Base-by-base conservation (phyloP, 2,329 filamentous ascomycete species). In the Xylaria sp. region DNA sequence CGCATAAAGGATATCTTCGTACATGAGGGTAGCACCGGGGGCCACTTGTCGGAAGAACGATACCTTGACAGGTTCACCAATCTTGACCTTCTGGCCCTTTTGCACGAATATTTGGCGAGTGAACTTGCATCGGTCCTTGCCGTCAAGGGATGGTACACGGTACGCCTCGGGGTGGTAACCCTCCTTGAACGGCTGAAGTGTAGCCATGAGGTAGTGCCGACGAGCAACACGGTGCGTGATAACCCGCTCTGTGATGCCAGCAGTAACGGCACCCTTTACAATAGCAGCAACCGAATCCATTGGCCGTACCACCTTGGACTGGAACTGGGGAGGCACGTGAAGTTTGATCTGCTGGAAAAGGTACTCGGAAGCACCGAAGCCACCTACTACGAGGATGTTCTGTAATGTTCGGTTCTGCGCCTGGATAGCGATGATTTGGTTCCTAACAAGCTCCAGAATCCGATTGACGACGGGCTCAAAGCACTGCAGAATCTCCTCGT, bases 321-420 rank as follows among this genome's bases (percentile, higher is more conserved):
- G 95, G 85, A 97, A 99, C 79, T 98, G 96, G 10, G 96, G 96
- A 42, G 96, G 96, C 1, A 99, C 96, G 78, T 98, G 96, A 51
- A 98, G 90, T 82, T 97, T 97, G 85, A 99, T 98, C 81, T 99
- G 96, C 81, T 98, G 95, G 89, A 98, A 99, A 67, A 99, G 90
- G 79, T 98, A 98, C 81, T 99, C 96, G 7, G 95, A 98, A 33
- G 95, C 96, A 83, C 96, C 96, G 78, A 99, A 99, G 73, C 96
- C 96, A 85, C 96, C 96, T 10, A 99, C 96, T 7, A 99, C 94
- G 68, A 99, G 85, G 61, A 99, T 96, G 78, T 97, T 98, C 85
- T 98, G 95, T 63, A 99, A 84, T 39, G 92, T 88, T 72, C 94
- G 87, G 85, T 97, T 98, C 81, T 98, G 96, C 5, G 95, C 95